Evolutionary conservation across 108 stramenopile genomes (phyloP).

Genomic region (Aureococcus anophagefferens): DNA sequence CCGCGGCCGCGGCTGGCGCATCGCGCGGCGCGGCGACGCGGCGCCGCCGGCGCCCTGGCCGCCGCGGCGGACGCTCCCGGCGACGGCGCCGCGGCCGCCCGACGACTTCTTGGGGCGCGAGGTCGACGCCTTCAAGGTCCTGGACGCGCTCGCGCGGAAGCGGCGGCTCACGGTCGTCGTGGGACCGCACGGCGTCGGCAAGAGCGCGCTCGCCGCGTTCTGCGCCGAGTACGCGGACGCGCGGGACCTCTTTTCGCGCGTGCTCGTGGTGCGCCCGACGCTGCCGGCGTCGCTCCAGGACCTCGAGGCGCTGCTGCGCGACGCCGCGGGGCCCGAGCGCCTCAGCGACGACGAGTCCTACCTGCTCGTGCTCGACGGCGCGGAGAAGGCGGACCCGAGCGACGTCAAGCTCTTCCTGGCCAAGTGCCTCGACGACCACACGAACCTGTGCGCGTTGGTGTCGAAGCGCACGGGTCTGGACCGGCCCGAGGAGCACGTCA

Average conservation of each 20-base stretch:
- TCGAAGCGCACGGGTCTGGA: conserved; percentile 43
- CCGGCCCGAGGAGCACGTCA: conserved; percentile 49
- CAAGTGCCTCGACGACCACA: conserved; percentile 52
- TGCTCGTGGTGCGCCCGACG: conserved; percentile 26
- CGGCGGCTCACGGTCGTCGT: conserved; percentile 52
- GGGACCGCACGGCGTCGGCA: conserved; percentile 61
- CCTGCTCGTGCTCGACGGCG: conserved; percentile 59
- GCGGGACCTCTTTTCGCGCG: conserved; percentile 42
- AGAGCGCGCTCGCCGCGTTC: conserved; percentile 51
- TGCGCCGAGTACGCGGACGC: conserved; percentile 70
- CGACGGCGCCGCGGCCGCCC: conserved; percentile 46
- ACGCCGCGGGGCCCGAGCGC: conserved; percentile 34
- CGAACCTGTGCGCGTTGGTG: conserved; percentile 48
- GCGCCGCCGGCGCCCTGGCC: conserved; percentile 40
- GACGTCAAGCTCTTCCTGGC: conserved; percentile 59
- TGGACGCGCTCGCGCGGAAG: conserved; percentile 40
- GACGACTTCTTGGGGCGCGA: conserved; percentile 70
- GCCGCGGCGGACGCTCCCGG: conserved; percentile 47
- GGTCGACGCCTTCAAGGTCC: conserved; percentile 58
- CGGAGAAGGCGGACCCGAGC: conserved; percentile 41
- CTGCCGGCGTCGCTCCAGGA: background rate
- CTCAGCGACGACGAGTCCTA: conserved; percentile 1
- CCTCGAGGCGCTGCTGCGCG: conserved; percentile 31
- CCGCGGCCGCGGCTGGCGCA: too few relatives aligned
- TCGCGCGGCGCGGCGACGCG: conserved; percentile 14